Conservation (phyloP, 441 rosid genomes). For the Pelargonium fulgidum region DNA sequence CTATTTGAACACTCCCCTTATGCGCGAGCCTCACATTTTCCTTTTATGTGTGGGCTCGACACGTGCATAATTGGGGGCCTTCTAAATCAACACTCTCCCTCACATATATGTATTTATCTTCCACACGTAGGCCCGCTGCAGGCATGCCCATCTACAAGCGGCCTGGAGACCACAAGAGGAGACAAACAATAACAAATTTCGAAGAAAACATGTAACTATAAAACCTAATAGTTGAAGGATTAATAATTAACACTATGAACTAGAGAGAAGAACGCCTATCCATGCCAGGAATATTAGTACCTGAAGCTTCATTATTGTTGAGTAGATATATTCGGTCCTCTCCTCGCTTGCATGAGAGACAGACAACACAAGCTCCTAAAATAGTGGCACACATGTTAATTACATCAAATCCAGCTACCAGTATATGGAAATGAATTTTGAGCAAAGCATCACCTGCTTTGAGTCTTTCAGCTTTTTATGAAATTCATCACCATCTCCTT, state of each 20-base stretch:
- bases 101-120: no score
- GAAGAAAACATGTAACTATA: not conserved
- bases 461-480: conserved; percentile 49
- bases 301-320: conserved; percentile 81
- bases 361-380: conserved; percentile 72
- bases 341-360: conserved; percentile 82
- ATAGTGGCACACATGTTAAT: conserved; percentile 17
- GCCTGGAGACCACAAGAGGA: no score
- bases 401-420: conserved; percentile 18
- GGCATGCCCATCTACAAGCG: no score
- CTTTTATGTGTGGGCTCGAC: no score
- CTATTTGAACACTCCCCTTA: no score
- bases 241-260: not conserved
- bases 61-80: no score
- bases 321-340: conserved; percentile 81
- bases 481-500: conserved; percentile 75
- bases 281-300: conserved; percentile 30
- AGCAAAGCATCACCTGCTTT: conserved; percentile 56
- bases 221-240: conserved; percentile 2
- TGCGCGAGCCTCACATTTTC: no score
- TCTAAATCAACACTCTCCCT: no score
- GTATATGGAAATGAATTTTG: conserved; percentile 10
- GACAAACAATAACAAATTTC: not conserved
- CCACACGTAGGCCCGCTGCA: no score
- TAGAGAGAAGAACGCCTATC: not conserved